phyloP scores from a whole-genome alignment of 257 asterid genomes.

The Solanum gandarillasii region DNA sequence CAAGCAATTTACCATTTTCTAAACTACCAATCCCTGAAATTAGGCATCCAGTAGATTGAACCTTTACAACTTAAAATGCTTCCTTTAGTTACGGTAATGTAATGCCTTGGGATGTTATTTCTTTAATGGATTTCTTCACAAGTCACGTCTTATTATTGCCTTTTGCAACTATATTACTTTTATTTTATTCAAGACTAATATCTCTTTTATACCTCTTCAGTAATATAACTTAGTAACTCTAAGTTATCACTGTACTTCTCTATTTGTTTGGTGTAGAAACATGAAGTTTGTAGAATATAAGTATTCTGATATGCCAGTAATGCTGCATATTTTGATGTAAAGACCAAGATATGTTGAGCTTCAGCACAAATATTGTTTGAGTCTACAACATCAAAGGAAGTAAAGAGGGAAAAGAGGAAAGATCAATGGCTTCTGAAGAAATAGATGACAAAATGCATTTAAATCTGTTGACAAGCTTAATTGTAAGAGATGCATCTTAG shows the following conservation, averaged over 20 bases:
- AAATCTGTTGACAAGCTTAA: neutral
- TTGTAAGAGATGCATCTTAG: neutral
- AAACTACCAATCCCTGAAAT: neutral
- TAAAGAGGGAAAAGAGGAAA: neutral
- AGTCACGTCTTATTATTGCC: neutral
- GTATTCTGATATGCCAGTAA: neutral
- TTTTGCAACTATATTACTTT: neutral
- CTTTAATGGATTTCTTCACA: neutral
- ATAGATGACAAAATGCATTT: neutral
- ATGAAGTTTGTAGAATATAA: neutral
- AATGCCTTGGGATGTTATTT: neutral
- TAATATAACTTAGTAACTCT: neutral
- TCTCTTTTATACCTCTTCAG: neutral
- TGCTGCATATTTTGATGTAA: neutral
- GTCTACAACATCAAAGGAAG: neutral
- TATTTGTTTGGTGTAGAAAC: neutral
- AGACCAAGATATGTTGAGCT: neutral
- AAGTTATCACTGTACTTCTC: neutral
- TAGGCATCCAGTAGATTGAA: neutral
- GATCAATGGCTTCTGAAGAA: neutral
- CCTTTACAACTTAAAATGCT: neutral
- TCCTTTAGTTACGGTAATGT: neutral
- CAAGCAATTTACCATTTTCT: neutral
- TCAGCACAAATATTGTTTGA: neutral
- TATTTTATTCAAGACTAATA: neutral